A percentile compares a stretch with the other conserved stretches of the same genome.
These are phyloP conservation scores for Aspergillus sp. DNA, from an alignment of 2,329 filamentous ascomycete genomes.

Conservation along the genomic window DNA sequence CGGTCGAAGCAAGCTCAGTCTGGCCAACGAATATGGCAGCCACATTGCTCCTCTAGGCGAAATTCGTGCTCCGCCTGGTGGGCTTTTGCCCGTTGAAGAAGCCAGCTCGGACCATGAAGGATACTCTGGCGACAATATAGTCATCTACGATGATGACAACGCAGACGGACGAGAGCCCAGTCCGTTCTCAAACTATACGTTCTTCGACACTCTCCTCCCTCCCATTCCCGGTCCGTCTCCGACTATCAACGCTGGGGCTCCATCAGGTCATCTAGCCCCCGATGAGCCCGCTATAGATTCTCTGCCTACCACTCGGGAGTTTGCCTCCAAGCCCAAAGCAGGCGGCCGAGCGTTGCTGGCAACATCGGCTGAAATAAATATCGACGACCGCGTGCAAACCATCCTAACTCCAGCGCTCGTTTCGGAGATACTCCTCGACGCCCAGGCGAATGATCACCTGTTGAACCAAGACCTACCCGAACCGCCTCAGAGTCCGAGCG, in stretches of 20 bases:
- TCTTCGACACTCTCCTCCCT: conserved; percentile 40
- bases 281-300: conserved; percentile 8
- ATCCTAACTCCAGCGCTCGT: conserved; percentile 45
- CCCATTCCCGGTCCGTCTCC: conserved; percentile 23
- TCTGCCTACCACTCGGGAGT: conserved; percentile 32
- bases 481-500: background rate
- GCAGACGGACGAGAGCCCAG: conserved; percentile 41
- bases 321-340: conserved; percentile 32
- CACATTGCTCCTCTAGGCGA: conserved; percentile 66
- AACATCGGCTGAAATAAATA: conserved; percentile 18
- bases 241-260: background rate
- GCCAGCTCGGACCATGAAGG: conserved; percentile 44
- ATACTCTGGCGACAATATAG: conserved; percentile 40
- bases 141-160: conserved; percentile 44
- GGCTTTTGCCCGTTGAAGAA: conserved; percentile 50
- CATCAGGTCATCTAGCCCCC: conserved; percentile 21
- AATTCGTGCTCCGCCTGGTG: conserved; percentile 48
- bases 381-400: conserved; percentile 20
- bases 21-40: conserved; percentile 66
- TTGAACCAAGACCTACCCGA: conserved; percentile 3
- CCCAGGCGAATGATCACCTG: conserved; percentile 31
- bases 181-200: conserved; percentile 42
- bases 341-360: conserved; percentile 38
- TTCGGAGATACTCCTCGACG: conserved; percentile 45
- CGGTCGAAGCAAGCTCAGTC: conserved; percentile 62